phyloP scores from a whole-genome alignment of 192 early-diverging fungal genomes.

The Pilaira anomala region DNA sequence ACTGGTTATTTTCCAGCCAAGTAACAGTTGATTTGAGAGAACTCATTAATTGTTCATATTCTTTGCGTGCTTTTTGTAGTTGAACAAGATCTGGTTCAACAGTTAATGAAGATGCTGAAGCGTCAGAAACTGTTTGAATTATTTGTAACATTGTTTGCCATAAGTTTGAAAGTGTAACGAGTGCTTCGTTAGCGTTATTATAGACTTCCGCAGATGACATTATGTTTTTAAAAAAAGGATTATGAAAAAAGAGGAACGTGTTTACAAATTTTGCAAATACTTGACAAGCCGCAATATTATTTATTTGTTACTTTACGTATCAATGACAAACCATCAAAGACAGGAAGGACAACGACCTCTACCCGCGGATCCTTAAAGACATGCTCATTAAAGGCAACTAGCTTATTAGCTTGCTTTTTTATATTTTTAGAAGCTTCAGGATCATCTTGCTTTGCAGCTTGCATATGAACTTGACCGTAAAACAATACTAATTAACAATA shows the following conservation, averaged over 20 bases:
- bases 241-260: too few relatives aligned
- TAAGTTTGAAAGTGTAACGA: constrained; percentile 19
- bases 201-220: constrained; percentile 14
- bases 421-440: constrained; percentile 21
- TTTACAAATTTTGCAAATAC: too few relatives aligned
- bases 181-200: constrained; percentile 14
- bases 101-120: constrained; percentile 14
- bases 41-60: constrained; percentile 16
- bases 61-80: constrained; percentile 21
- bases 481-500: constrained; percentile 19
- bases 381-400: constrained; percentile 64
- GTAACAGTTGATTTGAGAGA: constrained; percentile 1
- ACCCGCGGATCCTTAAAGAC: constrained; percentile 55
- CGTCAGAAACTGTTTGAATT: constrained; percentile 11
- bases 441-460: constrained; percentile 12
- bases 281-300: too few relatives aligned
- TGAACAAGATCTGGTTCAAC: constrained; percentile 19
- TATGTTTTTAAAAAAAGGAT: background rate
- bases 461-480: constrained; percentile 29
- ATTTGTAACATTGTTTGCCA: constrained; percentile 25
- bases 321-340: constrained; percentile 61
- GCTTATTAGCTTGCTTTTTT: constrained; percentile 33
- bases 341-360: constrained; percentile 55
- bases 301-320: constrained; percentile 20
- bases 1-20: constrained; percentile 10